Evolutionary conservation across 257 asterid species (phyloP).

Genomic region (Paulownia fortunei): DNA sequence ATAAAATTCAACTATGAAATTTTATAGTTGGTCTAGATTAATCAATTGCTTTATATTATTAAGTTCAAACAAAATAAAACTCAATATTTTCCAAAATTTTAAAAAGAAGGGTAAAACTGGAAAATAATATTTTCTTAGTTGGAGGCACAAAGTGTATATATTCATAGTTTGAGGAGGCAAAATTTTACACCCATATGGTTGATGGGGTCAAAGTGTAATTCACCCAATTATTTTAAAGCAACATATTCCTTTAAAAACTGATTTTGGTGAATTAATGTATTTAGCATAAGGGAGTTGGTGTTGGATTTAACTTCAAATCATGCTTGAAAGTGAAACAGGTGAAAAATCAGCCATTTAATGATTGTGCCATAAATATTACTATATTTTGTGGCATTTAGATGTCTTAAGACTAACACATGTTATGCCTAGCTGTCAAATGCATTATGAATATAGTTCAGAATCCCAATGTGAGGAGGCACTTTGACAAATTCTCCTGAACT

Average conservation of each 20-base stretch:
- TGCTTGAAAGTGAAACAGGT: background rate
- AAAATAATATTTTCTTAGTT: no score
- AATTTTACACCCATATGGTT: no score
- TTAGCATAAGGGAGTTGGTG: background rate
- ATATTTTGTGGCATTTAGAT: background rate
- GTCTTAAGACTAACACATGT: no score
- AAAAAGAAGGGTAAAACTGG: no score
- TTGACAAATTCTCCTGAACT: background rate
- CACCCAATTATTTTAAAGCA: background rate
- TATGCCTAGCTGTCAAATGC: background rate
- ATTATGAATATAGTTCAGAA: background rate
- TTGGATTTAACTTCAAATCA: background rate
- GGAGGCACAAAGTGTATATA: no score
- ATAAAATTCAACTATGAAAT: no score
- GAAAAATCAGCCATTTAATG: background rate
- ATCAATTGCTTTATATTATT: no score
- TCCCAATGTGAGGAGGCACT: background rate
- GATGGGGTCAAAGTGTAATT: no score
- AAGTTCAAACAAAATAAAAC: no score
- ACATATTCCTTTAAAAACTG: background rate
- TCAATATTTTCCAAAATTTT: no score
- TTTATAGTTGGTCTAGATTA: no score
- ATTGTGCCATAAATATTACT: no score
- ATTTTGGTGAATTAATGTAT: background rate
- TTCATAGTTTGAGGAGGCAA: background rate